Evolutionary conservation across 78 protist species (phyloP).

Genomic region (Dictyostelium purpureum): DNA sequence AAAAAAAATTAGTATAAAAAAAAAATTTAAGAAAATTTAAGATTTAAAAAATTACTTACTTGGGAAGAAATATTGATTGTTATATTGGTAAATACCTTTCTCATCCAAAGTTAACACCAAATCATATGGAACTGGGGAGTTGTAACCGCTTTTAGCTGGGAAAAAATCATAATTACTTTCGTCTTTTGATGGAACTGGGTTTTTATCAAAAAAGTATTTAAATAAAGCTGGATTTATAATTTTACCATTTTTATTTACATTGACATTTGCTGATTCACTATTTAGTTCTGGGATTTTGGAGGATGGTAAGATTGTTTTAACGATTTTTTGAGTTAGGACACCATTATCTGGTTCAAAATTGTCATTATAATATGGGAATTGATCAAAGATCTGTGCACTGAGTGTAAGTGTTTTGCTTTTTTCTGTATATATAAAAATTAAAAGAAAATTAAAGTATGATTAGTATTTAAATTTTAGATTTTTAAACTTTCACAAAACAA

Average conservation of each 20-base stretch:
- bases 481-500: too few species aligned
- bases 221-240: neutral
- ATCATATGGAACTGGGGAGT: too few species aligned
- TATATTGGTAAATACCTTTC: neutral
- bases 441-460: too few species aligned
- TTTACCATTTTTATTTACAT: neutral
- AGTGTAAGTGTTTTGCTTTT: neutral
- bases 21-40: neutral
- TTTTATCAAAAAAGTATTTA: neutral
- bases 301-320: neutral
- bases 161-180: too few species aligned
- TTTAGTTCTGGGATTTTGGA: neutral
- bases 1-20: neutral
- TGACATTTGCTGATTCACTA: neutral
- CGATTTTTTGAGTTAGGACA: slow-evolving; percentile 4
- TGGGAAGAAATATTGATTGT: neutral
- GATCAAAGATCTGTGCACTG: slow-evolving; percentile 10
- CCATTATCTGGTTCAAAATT: slow-evolving; percentile 43
- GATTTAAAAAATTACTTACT: neutral
- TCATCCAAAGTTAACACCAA: neutral
- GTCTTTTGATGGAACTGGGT: neutral
- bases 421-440: too few species aligned
- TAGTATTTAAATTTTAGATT: too few species aligned
- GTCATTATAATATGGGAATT: neutral
- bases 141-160: too few species aligned